These are phyloP conservation scores for Stagonosporopsis cucurbitacearum DNA, from an alignment of 2,329 filamentous ascomycete species.

Conservation along the genomic window DNA sequence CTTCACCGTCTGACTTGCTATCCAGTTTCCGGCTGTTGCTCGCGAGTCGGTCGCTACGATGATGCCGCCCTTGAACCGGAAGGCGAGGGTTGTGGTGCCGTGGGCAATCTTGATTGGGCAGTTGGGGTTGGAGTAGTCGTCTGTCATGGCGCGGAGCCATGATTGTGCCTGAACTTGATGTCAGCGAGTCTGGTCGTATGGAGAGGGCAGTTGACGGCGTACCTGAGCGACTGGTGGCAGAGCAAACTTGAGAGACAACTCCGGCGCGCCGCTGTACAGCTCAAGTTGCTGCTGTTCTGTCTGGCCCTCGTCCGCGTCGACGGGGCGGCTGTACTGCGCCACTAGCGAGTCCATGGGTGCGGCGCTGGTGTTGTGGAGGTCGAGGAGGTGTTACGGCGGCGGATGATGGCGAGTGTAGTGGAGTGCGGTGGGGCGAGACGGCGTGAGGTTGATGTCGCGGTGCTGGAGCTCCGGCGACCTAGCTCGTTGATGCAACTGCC, in stretches of 20 bases:
- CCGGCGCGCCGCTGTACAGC: conserved; percentile 70
- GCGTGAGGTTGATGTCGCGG: conserved; percentile 27
- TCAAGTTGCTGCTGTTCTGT: conserved; percentile 76
- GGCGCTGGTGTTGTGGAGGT: conserved; percentile 16
- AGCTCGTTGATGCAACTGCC: conserved; percentile 25
- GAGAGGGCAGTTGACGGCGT: conserved; percentile 21
- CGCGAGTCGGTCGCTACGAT: conserved; percentile 98
- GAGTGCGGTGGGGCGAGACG: conserved; percentile 20
- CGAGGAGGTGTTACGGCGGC: not conserved
- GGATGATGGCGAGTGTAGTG: not conserved
- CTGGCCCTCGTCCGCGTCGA: conserved; percentile 75
- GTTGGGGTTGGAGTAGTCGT: conserved; percentile 94
- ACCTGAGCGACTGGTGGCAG: conserved; percentile 93
- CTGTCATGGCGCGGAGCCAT: conserved; percentile 95
- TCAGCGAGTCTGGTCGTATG: conserved; percentile 1
- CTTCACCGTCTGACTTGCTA: conserved; percentile 99
- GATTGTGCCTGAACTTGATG: conserved; percentile 73
- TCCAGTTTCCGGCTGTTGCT: conserved; percentile 98
- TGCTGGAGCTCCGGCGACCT: conserved; percentile 30
- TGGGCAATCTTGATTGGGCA: conserved; percentile 99
- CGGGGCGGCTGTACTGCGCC: conserved; percentile 84
- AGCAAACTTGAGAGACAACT: conserved; percentile 89
- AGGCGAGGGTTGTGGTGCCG: conserved; percentile 96
- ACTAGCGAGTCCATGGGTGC: conserved; percentile 86
- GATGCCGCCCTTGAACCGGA: conserved; percentile 97